Base-by-base conservation (phyloP, 2,329 filamentous ascomycete species). In the Paraphaeosphaeria minitans region DNA sequence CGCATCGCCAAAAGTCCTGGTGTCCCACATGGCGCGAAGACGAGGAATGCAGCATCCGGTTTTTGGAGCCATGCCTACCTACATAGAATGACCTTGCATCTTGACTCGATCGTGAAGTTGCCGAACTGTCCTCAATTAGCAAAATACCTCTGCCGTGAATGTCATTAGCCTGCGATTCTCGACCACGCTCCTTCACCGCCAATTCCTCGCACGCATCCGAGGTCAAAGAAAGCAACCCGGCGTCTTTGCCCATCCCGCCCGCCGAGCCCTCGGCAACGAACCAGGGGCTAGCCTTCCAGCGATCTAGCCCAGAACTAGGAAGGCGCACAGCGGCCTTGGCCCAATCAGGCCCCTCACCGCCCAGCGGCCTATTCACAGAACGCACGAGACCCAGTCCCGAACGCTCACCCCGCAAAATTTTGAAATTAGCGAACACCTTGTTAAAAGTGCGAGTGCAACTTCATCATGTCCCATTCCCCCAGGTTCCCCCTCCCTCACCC, bases 351-450 rank as follows among this genome's bases (percentile, higher is more conserved):
- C 19, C 49, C 24, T 21, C 39, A 52, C 54, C 58, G 56, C 58
- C 48, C 53, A 43, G 33, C 24, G 12, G 6, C n/a, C 57, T 53
- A 57, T 68, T 64, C 64, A 62, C 64, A 53, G 58, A 14, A 53
- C 55, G 57, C 66, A 65, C 63, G 59, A 64, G 64, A 66, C 63
- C 63, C 61, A 52, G 64, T 55, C 55, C 35, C 53, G 52, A 58
- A 47, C 41, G 33, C 58, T 59, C 64, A 62, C 65, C 64, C 66
- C 64, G 64, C 64, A 68, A 59, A 67, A 58, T 60, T 66, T 68
- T 62, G 59, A 63, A 53, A 53, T 53, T 24, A 45, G 41, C 42
- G 31, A 21, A 19, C 27, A 43, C 57, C 61, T 68, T n/a, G n/a
- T n/a, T 65, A 63, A 68, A 66, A 53, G 55, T 55, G 31, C 45